These are phyloP conservation scores for Pleurotus citrinopileatus DNA, from an alignment of 768 basidiomycete genomes.

Conservation along the genomic window DNA sequence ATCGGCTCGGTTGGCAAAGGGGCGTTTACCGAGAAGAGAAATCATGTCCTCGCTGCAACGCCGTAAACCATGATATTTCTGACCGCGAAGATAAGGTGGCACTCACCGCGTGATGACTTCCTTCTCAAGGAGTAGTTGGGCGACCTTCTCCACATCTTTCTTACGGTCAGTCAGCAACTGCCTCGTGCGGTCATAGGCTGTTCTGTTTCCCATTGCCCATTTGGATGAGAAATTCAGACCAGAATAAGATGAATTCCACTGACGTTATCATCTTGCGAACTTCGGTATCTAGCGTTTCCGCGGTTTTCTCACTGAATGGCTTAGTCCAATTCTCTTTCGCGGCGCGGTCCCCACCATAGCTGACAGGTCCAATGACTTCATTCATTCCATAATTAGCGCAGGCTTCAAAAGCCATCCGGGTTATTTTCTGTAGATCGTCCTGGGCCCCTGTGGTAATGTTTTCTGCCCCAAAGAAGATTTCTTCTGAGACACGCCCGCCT, in stretches of 20 bases:
- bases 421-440: conserved; percentile 98
- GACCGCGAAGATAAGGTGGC: conserved; percentile 1
- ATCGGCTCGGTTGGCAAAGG: conserved; percentile 73
- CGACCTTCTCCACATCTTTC: conserved; percentile 92
- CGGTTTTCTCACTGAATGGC: conserved; percentile 97
- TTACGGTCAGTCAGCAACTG: conserved; percentile 77
- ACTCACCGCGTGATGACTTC: conserved; percentile 90
- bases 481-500: conserved; percentile 96
- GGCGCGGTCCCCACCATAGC: conserved; percentile 87
- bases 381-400: conserved; percentile 99
- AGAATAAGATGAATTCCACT: too few species aligned
- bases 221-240: too few species aligned
- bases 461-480: conserved; percentile 91
- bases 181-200: conserved; percentile 81
- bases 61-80: conserved; percentile 6
- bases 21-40: conserved; percentile 74
- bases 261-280: conserved; percentile 96
- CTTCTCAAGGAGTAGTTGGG: conserved; percentile 85
- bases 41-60: conserved; percentile 81
- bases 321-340: conserved; percentile 91
- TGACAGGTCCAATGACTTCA: conserved; percentile 89
- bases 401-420: conserved; percentile 95
- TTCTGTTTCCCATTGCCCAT: conserved; percentile 40
- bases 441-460: conserved; percentile 98
- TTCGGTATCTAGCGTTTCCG: conserved; percentile 86